Base-by-base conservation (phyloP, 2,329 filamentous ascomycete species). In the Ophidiomyces ophidiicola region DNA sequence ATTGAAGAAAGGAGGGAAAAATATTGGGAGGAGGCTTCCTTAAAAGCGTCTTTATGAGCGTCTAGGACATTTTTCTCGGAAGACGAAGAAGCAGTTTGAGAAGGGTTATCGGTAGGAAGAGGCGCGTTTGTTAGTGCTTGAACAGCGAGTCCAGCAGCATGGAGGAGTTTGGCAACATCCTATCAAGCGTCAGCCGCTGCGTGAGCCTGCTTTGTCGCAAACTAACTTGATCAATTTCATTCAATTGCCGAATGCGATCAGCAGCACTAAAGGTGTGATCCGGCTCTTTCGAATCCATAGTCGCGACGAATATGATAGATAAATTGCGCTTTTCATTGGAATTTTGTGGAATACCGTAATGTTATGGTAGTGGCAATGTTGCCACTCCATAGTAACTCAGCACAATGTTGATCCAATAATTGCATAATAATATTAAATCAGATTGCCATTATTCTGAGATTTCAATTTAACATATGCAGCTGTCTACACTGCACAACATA, bases 181-280 rank as follows among this genome's bases (percentile, higher is more conserved):
- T 69, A 33, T n/a, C n/a, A n/a, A n/a, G n/a, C n/a, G 11, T 20
- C 6, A 4, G 14, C n/a, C 14, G 21, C 15, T 36, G 10, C 21
- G 19, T 18, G 12, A 6, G n/a, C n/a, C n/a, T n/a, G n/a, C n/a
- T n/a, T n/a, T n/a, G n/a, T n/a, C n/a, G n/a, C n/a, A n/a, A n/a
- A n/a, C n/a, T n/a, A n/a, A 78, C 76, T 53, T 74, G 73, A 62
- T 92, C 85, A 50, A 93, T 82, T 29, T 79, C 75, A 49, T 78
- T 80, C 41, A 93, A 73, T 53, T 92, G 83, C 42, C 78, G 69
- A 47, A 93, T 85, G 47, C 82, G 82, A 56, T 92, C 81, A 28
- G 80, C 72, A 23, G 80, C 72, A 6, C 76, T 81, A 48, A 87
- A 81, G n/a, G 50, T 53, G 29, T 55, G 47, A 37, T 57, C 49